These are phyloP conservation scores for Melastoma malabathricum DNA, from an alignment of 345 rosid species.

Conservation along the genomic window DNA sequence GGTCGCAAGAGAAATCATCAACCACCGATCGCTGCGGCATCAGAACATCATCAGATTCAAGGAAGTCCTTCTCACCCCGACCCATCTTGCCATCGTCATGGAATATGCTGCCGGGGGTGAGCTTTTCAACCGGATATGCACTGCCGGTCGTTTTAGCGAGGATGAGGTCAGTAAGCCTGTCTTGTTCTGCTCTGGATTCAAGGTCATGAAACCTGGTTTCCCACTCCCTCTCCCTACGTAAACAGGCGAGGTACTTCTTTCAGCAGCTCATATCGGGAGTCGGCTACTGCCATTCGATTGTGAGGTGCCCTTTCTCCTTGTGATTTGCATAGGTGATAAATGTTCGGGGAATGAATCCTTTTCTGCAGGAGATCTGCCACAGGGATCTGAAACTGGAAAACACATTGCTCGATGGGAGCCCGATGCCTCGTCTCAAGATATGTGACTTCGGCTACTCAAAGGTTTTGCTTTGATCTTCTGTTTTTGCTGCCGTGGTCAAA, in stretches of 20 bases:
- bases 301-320: not conserved
- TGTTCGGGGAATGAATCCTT: not conserved
- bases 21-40: conserved; percentile 79
- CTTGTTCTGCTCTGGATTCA: not conserved
- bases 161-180: conserved; percentile 42
- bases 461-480: not conserved
- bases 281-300: conserved; percentile 18
- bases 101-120: conserved; percentile 93
- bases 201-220: not conserved
- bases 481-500: not conserved
- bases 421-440: conserved; percentile 14
- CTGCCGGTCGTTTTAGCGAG: conserved; percentile 84
- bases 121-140: conserved; percentile 65
- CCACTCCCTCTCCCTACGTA: not conserved
- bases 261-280: conserved; percentile 17
- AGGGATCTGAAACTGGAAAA: conserved; percentile 16
- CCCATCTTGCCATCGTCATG: conserved; percentile 72
- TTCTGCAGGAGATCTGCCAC: conserved; percentile 14
- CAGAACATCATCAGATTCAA: conserved; percentile 88
- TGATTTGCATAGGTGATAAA: not conserved
- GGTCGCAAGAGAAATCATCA: conserved; percentile 92
- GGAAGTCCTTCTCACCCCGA: conserved; percentile 74
- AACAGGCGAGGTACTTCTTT: conserved; percentile 15
- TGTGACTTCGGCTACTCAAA: conserved; percentile 21
- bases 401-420: conserved; percentile 15